Percentiles rank a stretch among this genome's conserved stretches.
Conservation (phyloP, 2,329 filamentous ascomycete species). For the Tothia fuscella region DNA sequence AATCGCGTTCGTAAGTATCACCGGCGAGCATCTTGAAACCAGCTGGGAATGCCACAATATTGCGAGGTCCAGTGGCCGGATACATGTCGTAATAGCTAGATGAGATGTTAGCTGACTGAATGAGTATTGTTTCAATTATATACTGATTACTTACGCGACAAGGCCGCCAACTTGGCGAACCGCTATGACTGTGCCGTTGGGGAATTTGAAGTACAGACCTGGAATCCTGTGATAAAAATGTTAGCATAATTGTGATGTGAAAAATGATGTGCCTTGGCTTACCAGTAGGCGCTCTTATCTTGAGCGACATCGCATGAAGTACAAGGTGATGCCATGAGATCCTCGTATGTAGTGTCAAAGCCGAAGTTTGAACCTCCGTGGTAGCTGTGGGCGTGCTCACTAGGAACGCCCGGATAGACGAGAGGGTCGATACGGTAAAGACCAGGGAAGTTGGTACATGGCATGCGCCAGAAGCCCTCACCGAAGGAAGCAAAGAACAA, state of each 20-base stretch:
- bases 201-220: conserved; percentile 62
- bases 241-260: neutral
- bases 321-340: conserved; percentile 52
- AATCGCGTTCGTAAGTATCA: conserved; percentile 54
- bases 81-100: too few relatives aligned
- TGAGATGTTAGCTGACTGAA: conserved; percentile 3
- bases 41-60: conserved; percentile 67
- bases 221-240: conserved; percentile 41
- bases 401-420: neutral
- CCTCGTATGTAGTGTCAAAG: conserved; percentile 41
- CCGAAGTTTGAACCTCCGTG: conserved; percentile 37
- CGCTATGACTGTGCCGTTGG: conserved; percentile 53
- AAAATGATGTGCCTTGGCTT: neutral
- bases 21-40: conserved; percentile 78
- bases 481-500: neutral
- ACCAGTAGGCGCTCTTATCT: conserved; percentile 80
- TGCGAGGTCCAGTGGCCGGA: too few relatives aligned
- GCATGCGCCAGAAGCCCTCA: conserved; percentile 6
- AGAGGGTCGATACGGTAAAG: conserved; percentile 6
- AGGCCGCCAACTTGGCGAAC: conserved; percentile 71
- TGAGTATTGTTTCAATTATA: neutral
- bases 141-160: conserved; percentile 54
- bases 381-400: conserved; percentile 4
- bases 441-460: conserved; percentile 2
- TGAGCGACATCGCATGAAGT: conserved; percentile 70